A percentile compares a stretch with the other conserved stretches of the same genome.
These are phyloP conservation scores for Apiospora aurea DNA, from an alignment of 2,329 filamentous ascomycete species.

Conservation along the genomic window DNA sequence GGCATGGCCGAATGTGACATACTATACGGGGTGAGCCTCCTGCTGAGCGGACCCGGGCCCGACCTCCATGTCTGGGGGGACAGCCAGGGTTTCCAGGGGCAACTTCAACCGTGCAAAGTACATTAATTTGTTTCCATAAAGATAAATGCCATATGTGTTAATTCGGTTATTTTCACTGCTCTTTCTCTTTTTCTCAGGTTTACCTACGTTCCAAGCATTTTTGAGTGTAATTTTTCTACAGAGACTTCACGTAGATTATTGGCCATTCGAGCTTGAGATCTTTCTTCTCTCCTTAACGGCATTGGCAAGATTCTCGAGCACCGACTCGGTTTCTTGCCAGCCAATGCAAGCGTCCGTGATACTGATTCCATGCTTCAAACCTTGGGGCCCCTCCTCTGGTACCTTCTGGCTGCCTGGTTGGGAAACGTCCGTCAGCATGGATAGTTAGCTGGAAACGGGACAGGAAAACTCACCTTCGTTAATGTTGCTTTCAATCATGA, in stretches of 20 bases:
- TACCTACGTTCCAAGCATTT: not conserved
- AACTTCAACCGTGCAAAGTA: not conserved
- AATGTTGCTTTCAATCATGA: constrained; percentile 99
- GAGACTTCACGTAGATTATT: constrained; percentile 23
- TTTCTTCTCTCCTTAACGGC: constrained; percentile 79
- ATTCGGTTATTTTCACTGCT: not conserved
- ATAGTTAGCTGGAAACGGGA: not conserved
- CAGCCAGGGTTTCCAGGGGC: not conserved
- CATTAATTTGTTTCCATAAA: constrained; percentile 11
- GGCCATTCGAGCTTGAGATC: constrained; percentile 42
- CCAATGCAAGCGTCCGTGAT: constrained; percentile 98
- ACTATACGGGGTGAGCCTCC: not conserved
- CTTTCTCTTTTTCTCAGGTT: not conserved
- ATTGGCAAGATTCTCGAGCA: constrained; percentile 79
- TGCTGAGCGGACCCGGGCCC: not conserved
- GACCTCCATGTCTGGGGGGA: not conserved
- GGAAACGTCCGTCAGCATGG: constrained; percentile 37
- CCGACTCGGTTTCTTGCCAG: constrained; percentile 87
- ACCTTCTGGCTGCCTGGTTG: constrained; percentile 83
- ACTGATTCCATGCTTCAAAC: constrained; percentile 90
- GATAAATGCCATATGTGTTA: not conserved
- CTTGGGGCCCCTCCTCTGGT: constrained; percentile 81
- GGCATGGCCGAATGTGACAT: not conserved
- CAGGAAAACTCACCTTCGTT: constrained; percentile 74
- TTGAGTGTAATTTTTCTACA: constrained; percentile 21